A percentile compares a stretch with the other conserved stretches of the same genome.
phyloP scores from a whole-genome alignment of 2,329 filamentous ascomycete species.

The Diatrype stigma region DNA sequence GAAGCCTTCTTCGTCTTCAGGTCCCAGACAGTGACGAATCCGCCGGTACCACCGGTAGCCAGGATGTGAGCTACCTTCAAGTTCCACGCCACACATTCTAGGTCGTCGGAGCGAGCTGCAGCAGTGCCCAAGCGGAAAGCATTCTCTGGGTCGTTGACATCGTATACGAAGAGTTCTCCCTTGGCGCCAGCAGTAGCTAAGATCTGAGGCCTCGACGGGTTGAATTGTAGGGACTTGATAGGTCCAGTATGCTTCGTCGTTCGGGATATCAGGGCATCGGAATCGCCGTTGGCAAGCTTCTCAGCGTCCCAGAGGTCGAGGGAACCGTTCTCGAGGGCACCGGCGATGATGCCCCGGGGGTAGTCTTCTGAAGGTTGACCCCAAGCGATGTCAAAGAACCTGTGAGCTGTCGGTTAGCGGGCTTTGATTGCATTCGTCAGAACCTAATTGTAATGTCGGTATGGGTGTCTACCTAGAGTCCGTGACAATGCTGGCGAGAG shows the following conservation, averaged over 20 bases:
- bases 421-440: not conserved
- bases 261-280: slow-evolving; percentile 77
- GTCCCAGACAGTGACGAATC: slow-evolving; percentile 98
- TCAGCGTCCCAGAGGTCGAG: slow-evolving; percentile 91
- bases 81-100: slow-evolving; percentile 98
- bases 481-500: slow-evolving; percentile 75
- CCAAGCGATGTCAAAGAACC: slow-evolving; percentile 98
- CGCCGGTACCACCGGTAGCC: slow-evolving; percentile 86
- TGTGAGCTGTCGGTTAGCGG: slow-evolving; percentile 34
- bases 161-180: slow-evolving; percentile 94
- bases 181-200: slow-evolving; percentile 90
- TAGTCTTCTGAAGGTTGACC: slow-evolving; percentile 74
- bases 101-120: slow-evolving; percentile 86
- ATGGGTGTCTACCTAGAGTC: slow-evolving; percentile 72
- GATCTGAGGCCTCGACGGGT: slow-evolving; percentile 84
- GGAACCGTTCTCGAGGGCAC: slow-evolving; percentile 89
- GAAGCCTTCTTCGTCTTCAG: slow-evolving; percentile 97
- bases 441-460: not conserved
- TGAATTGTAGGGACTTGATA: slow-evolving; percentile 95
- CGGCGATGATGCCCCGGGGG: slow-evolving; percentile 85
- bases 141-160: slow-evolving; percentile 83
- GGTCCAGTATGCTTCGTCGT: slow-evolving; percentile 87
- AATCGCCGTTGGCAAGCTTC: slow-evolving; percentile 53
- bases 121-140: slow-evolving; percentile 86
- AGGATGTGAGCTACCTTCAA: slow-evolving; percentile 95